Evolutionary conservation across 177 flowering plant genomes (phyloP), one percentile per base, ranked within the genome.

Genomic region (Vitis hybrid): DNA sequence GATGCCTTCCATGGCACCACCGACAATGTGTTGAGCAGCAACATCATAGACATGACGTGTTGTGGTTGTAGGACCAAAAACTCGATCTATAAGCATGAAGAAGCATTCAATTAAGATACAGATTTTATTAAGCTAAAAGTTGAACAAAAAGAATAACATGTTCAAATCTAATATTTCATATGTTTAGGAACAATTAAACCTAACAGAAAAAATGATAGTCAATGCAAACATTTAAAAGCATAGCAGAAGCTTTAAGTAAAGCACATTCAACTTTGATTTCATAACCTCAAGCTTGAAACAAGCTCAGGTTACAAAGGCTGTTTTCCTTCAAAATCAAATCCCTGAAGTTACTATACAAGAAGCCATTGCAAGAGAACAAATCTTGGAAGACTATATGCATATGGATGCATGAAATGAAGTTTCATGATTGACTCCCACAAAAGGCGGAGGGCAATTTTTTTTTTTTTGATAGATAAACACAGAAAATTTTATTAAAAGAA

Each of bases 51-150:
- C 97, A 82, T 93, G 97, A 14, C 93, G 89, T 11, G 99, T 95
- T 58, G 99, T 95, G 53, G 99, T 95, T 58, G 99, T 91, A 55
- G 99, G 99, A 52, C 97, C 99, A 85, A 95, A 95, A 22, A 95
- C 99, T 39, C 97, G 85, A 87, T 95, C 98, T 95, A 81, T 39
- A 74, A 82, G 55, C 70, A 76, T 13, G n/a, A 45, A 70, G 59
- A 29, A 63, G 39, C 60, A 62, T 56, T 7, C 18, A 68, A 56
- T 3, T 3, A 19, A 13, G n/a, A 16, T n/a, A 13, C 20, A 14
- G 19, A 62, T 39, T 26, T 10, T 10, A 16, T n/a, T 3, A 16
- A n/a, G 4, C n/a, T 16, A 56, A 45, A 56, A 67, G 31, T 31
- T 15, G 10, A 57, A 49, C 1, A 12, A 22, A 53, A 10, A 13